These are phyloP conservation scores for Symbiodinium pilosum DNA, from an alignment of 73 alveolate species.

Conservation along the genomic window DNA sequence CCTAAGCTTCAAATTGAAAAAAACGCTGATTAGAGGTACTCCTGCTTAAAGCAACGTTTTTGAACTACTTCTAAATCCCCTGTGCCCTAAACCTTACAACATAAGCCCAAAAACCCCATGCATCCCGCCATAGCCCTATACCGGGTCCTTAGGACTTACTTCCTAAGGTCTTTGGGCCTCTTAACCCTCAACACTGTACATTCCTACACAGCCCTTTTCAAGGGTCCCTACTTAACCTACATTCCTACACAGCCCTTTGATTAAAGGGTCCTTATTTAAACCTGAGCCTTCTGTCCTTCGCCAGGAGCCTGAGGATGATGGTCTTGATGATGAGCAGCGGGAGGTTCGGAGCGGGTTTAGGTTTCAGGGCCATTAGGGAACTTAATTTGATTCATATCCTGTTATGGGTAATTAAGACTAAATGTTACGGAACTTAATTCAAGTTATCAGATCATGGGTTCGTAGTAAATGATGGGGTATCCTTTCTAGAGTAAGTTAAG, in stretches of 20 bases:
- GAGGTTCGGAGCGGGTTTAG: slow-evolving; percentile 37
- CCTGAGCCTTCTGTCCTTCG: no score
- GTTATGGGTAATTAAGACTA: no score
- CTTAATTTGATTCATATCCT: no score
- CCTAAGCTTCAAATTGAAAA: no score
- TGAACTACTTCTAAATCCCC: not conserved
- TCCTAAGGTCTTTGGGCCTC: not conserved
- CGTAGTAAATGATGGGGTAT: no score
- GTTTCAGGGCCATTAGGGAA: not conserved
- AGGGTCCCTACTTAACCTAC: no score
- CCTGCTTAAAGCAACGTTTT: no score
- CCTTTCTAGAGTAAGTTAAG: no score
- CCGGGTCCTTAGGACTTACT: not conserved
- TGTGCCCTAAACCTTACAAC: not conserved
- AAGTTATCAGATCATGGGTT: no score
- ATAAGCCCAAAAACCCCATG: not conserved
- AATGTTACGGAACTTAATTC: no score
- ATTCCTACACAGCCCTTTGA: no score
- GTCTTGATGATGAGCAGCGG: slow-evolving; percentile 83
- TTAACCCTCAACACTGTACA: not conserved
- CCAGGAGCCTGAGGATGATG: slow-evolving; percentile 89
- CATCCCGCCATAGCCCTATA: not conserved
- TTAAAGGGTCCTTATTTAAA: not conserved
- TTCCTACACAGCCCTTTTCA: not conserved
- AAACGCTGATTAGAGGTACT: no score